Evolutionary conservation across 2,329 filamentous ascomycete species (phyloP).

Genomic region (Scedosporium boydii): DNA sequence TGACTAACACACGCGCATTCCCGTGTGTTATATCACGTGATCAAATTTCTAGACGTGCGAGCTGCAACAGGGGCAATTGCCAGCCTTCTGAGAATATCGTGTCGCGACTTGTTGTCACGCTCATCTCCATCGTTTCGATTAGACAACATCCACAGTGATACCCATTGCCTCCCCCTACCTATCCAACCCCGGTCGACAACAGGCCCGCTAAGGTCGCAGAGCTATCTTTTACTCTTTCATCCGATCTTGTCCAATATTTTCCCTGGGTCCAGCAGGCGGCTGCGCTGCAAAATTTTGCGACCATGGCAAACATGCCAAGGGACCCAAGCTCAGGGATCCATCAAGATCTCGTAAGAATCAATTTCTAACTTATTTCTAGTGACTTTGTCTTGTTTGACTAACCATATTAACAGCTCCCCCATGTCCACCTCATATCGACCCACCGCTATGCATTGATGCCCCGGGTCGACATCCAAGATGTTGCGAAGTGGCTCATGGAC

Average conservation of each 20-base stretch:
- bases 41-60: background rate
- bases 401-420: conserved; percentile 54
- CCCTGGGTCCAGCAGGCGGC: background rate
- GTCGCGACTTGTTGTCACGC: conserved; percentile 1
- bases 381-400: background rate
- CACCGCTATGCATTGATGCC: conserved; percentile 69
- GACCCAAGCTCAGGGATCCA: conserved; percentile 33
- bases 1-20: background rate
- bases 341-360: conserved; percentile 27
- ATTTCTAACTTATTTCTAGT: conserved; percentile 11
- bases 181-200: background rate
- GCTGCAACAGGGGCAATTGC: background rate
- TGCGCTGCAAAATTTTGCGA: conserved; percentile 1
- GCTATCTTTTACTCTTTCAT: background rate
- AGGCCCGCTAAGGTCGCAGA: background rate
- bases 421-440: conserved; percentile 82
- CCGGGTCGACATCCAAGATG: conserved; percentile 63
- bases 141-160: background rate
- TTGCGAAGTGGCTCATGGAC: conserved; percentile 72
- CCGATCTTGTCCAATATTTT: background rate
- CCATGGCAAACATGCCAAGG: conserved; percentile 25
- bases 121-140: background rate
- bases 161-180: background rate
- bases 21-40: background rate
- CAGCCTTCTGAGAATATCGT: background rate